Conservation (phyloP, 371 early-diverging fungal genomes). For the Apophysomyces sp. region DNA sequence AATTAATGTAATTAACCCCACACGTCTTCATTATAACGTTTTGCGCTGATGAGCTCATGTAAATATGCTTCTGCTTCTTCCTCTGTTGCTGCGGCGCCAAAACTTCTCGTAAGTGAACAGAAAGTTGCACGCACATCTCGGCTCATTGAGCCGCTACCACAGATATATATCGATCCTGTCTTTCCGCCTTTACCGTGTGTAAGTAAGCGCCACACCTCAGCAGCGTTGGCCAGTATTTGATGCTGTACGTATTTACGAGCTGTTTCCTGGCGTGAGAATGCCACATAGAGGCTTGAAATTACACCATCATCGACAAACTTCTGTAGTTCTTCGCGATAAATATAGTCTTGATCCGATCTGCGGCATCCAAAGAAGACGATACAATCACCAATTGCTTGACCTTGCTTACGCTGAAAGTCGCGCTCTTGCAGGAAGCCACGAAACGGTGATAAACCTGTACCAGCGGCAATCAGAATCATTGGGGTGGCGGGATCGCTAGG, state of each 20-base stretch:
- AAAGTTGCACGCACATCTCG: conserved; percentile 46
- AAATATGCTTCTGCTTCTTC: conserved; percentile 33
- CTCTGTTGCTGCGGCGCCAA: conserved; percentile 27
- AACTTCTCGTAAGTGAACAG: conserved; percentile 31
- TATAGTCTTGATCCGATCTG: conserved; percentile 65
- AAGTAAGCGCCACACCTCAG: conserved; percentile 27
- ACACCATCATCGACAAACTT: conserved; percentile 42
- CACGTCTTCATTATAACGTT: conserved; percentile 50
- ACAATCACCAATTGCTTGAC: conserved; percentile 20
- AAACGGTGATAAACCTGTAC: conserved; percentile 93
- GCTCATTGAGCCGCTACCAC: conserved; percentile 48
- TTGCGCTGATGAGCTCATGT: conserved; percentile 23
- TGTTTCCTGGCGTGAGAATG: conserved; percentile 63
- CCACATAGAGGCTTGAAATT: conserved; percentile 60
- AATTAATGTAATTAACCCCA: conserved; percentile 40
- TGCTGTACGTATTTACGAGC: conserved; percentile 47
- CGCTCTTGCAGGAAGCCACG: conserved; percentile 69
- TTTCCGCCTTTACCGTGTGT: conserved; percentile 15
- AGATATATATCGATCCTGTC: conserved; percentile 37
- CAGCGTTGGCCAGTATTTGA: conserved; percentile 36
- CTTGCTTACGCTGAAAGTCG: conserved; percentile 23
- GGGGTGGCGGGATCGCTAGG: conserved; percentile 42
- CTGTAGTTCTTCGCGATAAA: conserved; percentile 69
- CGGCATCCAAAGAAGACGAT: conserved; percentile 86
- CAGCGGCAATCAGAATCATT: conserved; percentile 60